These are phyloP conservation scores for Nitzschia sp. DNA, from an alignment of 108 stramenopile genomes.

Conservation along the genomic window DNA sequence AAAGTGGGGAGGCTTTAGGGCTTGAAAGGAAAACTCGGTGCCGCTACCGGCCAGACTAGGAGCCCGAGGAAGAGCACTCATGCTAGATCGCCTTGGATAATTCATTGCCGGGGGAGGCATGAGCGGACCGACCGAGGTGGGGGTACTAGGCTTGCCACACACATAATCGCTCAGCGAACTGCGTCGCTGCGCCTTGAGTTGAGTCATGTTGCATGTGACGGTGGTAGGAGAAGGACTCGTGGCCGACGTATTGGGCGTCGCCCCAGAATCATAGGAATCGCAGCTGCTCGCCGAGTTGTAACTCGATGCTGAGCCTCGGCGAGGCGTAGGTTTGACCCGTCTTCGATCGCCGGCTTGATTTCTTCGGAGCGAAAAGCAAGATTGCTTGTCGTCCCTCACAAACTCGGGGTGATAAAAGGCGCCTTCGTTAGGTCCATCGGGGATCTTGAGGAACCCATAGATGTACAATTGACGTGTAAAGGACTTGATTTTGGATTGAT, in stretches of 20 bases:
- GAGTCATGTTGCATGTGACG: background rate
- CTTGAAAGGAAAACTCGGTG: background rate
- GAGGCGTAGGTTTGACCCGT: background rate
- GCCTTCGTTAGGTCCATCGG: conserved; percentile 2
- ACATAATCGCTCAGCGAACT: conserved; percentile 21
- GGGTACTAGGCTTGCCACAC: background rate
- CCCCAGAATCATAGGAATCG: conserved; percentile 1
- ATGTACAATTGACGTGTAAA: conserved; percentile 29
- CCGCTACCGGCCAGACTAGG: background rate
- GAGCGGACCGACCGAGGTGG: background rate
- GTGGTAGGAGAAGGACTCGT: background rate
- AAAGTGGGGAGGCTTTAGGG: background rate
- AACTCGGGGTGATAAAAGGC: conserved; percentile 21
- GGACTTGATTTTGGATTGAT: conserved; percentile 38
- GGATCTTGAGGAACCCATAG: conserved; percentile 22
- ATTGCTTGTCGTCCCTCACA: conserved; percentile 7
- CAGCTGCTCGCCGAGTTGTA: background rate
- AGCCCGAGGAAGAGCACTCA: background rate
- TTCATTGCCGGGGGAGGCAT: no score
- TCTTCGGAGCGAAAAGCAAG: conserved; percentile 9
- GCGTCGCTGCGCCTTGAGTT: conserved; percentile 18
- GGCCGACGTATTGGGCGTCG: background rate
- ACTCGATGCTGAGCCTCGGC: conserved; percentile 9
- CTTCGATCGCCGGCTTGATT: conserved; percentile 28
- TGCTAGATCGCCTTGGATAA: background rate